Evolutionary conservation across 2,329 filamentous ascomycete genomes (phyloP).

Genomic region (Xylaria sp.): DNA sequence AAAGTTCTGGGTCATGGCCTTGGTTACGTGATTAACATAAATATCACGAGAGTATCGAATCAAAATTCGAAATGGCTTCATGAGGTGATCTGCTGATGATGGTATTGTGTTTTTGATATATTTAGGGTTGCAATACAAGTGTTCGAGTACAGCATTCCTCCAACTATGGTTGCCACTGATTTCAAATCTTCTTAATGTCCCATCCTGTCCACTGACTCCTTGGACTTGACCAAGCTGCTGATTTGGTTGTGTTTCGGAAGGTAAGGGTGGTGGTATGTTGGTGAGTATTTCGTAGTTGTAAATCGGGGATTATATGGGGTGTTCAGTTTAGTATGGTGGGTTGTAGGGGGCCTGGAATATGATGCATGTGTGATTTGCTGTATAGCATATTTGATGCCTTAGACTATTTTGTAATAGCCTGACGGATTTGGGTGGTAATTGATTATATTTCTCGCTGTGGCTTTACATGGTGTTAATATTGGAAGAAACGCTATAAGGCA

Average conservation of each 20-base stretch:
- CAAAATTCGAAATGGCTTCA: background rate
- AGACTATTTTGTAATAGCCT: background rate
- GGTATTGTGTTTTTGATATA: background rate
- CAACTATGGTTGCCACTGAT: background rate
- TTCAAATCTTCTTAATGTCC: background rate
- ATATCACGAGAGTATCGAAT: background rate
- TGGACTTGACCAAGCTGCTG: background rate
- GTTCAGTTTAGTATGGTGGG: no score
- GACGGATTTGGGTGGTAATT: background rate
- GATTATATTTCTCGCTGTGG: background rate
- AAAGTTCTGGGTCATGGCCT: background rate
- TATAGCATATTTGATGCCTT: background rate
- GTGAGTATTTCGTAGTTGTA: background rate
- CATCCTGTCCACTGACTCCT: background rate
- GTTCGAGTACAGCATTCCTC: background rate
- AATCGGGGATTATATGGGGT: background rate
- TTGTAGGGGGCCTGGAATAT: no score
- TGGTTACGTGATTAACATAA: background rate
- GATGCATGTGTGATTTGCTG: background rate
- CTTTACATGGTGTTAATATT: background rate
- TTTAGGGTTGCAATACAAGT: background rate
- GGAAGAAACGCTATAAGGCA: background rate
- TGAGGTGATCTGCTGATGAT: background rate
- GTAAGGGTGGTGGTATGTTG: background rate
- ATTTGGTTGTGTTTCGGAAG: background rate